Base-by-base conservation (phyloP, 2,329 filamentous ascomycete species). In the Phialemonium atrogriseum region DNA sequence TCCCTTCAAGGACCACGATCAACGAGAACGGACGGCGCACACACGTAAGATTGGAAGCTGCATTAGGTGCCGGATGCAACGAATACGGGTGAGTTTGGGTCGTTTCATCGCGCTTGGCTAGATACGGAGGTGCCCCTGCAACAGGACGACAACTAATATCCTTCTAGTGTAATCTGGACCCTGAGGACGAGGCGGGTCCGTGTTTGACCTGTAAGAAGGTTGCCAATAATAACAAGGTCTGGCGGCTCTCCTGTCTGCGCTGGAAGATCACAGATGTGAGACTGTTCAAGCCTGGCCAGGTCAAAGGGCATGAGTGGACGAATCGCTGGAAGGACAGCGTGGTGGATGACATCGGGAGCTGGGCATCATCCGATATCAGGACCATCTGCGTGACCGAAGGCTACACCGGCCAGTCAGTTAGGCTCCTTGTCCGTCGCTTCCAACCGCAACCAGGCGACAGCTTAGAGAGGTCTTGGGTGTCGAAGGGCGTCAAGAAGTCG, bases 1-100 rank as follows among this genome's bases (percentile, higher is more conserved):
- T 0, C 72, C 70, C 3, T 77, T 77, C 50, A 69, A 63, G 36
- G 66, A 70, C 31, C 55, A 60, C n/a, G 54, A 53, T 8, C 57
- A 66, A 18, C 63, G 71, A 15, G 59, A 70, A 38, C 58, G 66
- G 40, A 77, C 73, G 1, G 73, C 73, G 1, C 58, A 66, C 34
- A 77, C 72, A 3, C 61, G 73, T 36, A 68, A 66, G 33, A 68
- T 72, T 12, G 72, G 71, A 7, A 73, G 69, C 13, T 78, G 73
- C 43, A 68, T 77, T 36, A 60, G 73, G 26, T 78, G 73, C 40
- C 62, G 70, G 30, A 75, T 77, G 69, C 73, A 77, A 41, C 63
- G 72, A 25, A 76, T 77, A 43, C 64, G 73, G 29, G 73, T 77
- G 51, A 62, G 70, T 12, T 12, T 56, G 21, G 12, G 35, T 19